Base-by-base conservation (phyloP, 2,329 filamentous ascomycete species). In the Zalaria sp. region DNA sequence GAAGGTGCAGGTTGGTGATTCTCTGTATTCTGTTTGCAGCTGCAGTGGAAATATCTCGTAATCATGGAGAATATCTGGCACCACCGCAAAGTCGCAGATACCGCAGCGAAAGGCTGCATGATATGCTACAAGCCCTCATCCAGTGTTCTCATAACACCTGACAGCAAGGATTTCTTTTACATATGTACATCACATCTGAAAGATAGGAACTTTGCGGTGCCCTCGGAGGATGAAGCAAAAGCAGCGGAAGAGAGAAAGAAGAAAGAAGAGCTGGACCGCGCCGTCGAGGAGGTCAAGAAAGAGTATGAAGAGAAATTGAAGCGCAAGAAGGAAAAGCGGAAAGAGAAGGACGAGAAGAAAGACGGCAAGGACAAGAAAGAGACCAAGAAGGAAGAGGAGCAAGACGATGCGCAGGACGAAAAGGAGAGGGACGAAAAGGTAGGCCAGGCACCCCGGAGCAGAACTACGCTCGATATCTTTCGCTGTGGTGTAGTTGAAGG, bases 141-240 rank as follows among this genome's bases (percentile, higher is more conserved):
- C 5, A 93, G 81, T 49, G 89, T 96, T 11, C 69, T 98, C 42
- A 84, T 94, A 51, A 93, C 87, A 5, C 76, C 83, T 0, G 87
- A 93, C 54, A 88, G 85, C 55, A 91, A 89, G 77, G 88, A 91
- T 64, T 51, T 54, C 48, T 96, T 98, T 66, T 95, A 93, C 58
- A 75, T 93, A 36, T 98, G 91, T 53, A 71, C 79, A 4, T 69
- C 73, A 28, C 91, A 98, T 61, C 67, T 96, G 5, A 84, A 82
- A 54, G 91, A 96, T 55, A 70, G 69, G 28, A 77, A 81, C 34
- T 96, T 95, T 59, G 89, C 83, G 55, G 70, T 70, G 25, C 69
- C 77, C 3, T 80, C 84, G 46, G 79, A 82, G 46, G 70, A 83
- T 45, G 82, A 88, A 53, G 73, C 78, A 40, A 79, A 73, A 5